phyloP scores from a whole-genome alignment of 2,329 filamentous ascomycete species.

The Pseudohalonectria lignicola region DNA sequence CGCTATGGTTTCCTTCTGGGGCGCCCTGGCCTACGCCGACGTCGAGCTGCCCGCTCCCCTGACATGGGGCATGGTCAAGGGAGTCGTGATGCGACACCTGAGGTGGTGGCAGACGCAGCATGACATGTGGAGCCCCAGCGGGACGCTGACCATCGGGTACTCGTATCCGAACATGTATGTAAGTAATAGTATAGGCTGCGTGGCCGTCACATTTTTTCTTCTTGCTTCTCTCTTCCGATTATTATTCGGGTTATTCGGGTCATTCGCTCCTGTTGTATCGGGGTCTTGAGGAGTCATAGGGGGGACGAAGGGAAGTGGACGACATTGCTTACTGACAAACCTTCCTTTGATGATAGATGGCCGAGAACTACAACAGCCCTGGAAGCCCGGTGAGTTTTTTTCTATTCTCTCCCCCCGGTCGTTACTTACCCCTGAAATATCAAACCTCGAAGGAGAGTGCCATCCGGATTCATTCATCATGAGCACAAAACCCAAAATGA shows the following conservation, averaged over 20 bases:
- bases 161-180: constrained; percentile 68
- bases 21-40: constrained; percentile 63
- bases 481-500: too few species aligned
- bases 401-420: not conserved
- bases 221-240: constrained; percentile 8
- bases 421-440: not conserved
- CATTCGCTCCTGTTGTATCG: too few species aligned
- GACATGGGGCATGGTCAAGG: constrained; percentile 71
- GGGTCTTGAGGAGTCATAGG: too few species aligned
- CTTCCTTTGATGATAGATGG: too few species aligned
- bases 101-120: constrained; percentile 70
- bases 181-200: too few species aligned
- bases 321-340: too few species aligned
- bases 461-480: not conserved
- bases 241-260: too few species aligned
- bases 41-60: constrained; percentile 62
- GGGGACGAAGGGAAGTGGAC: too few species aligned
- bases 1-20: constrained; percentile 78
- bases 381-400: constrained; percentile 40
- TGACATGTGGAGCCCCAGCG: constrained; percentile 64
- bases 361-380: constrained; percentile 76
- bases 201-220: not conserved
- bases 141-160: constrained; percentile 67
- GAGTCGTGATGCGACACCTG: constrained; percentile 61
- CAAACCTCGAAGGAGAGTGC: too few species aligned